Evolutionary conservation across 2,329 filamentous ascomycete genomes (phyloP), one percentile per base, ranked within the genome.

Genomic region (Trichoderma oligosporum): DNA sequence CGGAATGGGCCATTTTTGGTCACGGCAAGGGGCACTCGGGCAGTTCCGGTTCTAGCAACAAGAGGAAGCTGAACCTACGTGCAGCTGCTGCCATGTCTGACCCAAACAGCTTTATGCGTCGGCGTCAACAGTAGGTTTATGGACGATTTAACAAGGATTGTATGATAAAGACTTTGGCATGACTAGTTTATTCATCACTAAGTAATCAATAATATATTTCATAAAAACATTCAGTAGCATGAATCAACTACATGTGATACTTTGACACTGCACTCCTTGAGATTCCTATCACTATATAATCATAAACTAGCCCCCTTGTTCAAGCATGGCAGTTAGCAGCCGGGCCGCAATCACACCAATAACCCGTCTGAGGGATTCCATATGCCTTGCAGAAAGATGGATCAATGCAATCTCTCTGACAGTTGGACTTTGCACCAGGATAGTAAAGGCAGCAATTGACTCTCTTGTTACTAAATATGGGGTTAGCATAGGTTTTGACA

Each of bases 1-100:
- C 63, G 0, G 62, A 62, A 33, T 65, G 61, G 60, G 59, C 60
- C 9, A 60, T 64, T 11, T 29, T 63, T 7, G 55, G 59, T 6
- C 44, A 56, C n/a, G 31, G n/a, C 31, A 54, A 54, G 12, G 51
- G 8, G 7, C 20, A 54, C 3, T n/a, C 39, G 1, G 16, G 51
- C 22, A 11, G 20, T 20, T 20, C 51, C 7, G 11, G n/a, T 3
- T 27, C 41, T n/a, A 38, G 35, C 18, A 9, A 33, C 16, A 54
- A 45, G 51, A 45, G 51, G 24, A 54, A 16, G 39, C 7, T 54
- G n/a, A 54, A 36, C 8, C 4, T 54, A 7, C 51, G 51, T 20
- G 22, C 51, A 7, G 51, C 51, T 18, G 51, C 51, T 4, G 31
- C 39, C 9, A 35, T 54, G 51, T 27, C 51, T 36, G 39, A 54